Evolutionary conservation across 2,329 filamentous ascomycete species (phyloP).

Genomic region (Colletotrichum higginsianum): DNA sequence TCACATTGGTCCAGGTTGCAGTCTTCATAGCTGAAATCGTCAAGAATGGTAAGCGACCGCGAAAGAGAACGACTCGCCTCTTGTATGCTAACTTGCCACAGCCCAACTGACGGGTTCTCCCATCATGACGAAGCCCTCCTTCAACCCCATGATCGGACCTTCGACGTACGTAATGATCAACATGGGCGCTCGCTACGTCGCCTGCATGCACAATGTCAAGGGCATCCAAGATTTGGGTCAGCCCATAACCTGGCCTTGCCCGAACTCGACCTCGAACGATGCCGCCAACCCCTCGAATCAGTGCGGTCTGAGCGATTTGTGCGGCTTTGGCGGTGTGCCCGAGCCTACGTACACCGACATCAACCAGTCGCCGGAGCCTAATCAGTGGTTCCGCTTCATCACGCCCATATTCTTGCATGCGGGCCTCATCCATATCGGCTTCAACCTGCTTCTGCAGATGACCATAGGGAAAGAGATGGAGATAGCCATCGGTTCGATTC

Average conservation of each 20-base stretch:
- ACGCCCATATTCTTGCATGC: conserved; percentile 95
- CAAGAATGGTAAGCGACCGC: conserved; percentile 78
- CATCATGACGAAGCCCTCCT: conserved; percentile 84
- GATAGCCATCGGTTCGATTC: conserved; percentile 86
- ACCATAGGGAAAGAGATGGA: conserved; percentile 96
- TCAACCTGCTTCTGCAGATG: conserved; percentile 93
- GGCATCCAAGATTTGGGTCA: conserved; percentile 70
- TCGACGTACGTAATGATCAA: conserved; percentile 93
- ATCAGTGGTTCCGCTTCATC: conserved; percentile 99
- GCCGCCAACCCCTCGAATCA: conserved; percentile 60
- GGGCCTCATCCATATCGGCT: conserved; percentile 93
- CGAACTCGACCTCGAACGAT: conserved; percentile 78
- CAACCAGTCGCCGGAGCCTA: conserved; percentile 73
- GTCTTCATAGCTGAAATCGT: conserved; percentile 93
- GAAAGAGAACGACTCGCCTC: too few relatives aligned
- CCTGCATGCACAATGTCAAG: conserved; percentile 91
- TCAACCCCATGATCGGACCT: conserved; percentile 98
- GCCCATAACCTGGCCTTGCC: conserved; percentile 80
- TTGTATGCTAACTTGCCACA: conserved; percentile 51
- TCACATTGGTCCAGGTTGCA: conserved; percentile 82
- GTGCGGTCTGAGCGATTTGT: conserved; percentile 86
- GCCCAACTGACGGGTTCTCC: conserved; percentile 83
- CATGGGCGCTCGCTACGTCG: conserved; percentile 93
- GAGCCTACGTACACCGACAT: conserved; percentile 73
- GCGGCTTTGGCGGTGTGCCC: conserved; percentile 84